phyloP scores from a whole-genome alignment of 768 basidiomycete genomes.

The Rhodotorula kratochvilovae region DNA sequence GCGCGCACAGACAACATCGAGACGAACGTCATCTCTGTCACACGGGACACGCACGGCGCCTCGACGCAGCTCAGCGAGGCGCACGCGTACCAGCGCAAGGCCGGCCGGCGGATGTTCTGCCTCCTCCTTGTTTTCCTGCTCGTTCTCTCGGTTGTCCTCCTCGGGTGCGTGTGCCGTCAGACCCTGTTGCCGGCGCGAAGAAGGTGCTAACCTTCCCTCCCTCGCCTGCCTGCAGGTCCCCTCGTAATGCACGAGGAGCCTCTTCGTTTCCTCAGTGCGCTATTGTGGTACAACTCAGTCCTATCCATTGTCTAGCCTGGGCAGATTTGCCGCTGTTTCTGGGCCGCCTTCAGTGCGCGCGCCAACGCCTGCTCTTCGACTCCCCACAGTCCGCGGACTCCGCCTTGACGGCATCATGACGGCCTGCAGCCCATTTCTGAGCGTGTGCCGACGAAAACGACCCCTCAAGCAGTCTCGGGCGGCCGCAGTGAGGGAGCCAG shows the following conservation, averaged over 20 bases:
- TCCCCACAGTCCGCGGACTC: no score
- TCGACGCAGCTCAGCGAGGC: constrained; percentile 82
- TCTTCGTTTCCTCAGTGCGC: no score
- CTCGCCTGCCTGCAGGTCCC: not conserved
- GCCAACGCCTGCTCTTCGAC: no score
- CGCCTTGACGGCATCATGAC: no score
- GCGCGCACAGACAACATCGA: constrained; percentile 80
- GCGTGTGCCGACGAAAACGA: no score
- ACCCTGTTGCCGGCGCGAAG: not conserved
- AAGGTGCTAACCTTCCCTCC: not conserved
- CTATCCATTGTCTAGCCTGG: no score
- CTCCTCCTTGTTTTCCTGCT: constrained; percentile 79
- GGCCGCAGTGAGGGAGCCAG: no score
- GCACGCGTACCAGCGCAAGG: constrained; percentile 87
- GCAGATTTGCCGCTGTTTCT: no score
- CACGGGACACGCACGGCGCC: constrained; percentile 73
- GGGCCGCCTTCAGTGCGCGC: no score
- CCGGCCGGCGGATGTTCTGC: constrained; percentile 82
- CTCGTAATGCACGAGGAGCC: not conserved
- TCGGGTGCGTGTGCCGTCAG: constrained; percentile 72
- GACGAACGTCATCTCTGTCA: constrained; percentile 81
- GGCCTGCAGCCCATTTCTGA: no score
- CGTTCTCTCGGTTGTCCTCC: constrained; percentile 78
- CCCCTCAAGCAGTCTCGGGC: no score
- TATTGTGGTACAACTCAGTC: no score